Evolutionary conservation across 768 basidiomycete species (phyloP).

Genomic region (Polyporus arcularius): DNA sequence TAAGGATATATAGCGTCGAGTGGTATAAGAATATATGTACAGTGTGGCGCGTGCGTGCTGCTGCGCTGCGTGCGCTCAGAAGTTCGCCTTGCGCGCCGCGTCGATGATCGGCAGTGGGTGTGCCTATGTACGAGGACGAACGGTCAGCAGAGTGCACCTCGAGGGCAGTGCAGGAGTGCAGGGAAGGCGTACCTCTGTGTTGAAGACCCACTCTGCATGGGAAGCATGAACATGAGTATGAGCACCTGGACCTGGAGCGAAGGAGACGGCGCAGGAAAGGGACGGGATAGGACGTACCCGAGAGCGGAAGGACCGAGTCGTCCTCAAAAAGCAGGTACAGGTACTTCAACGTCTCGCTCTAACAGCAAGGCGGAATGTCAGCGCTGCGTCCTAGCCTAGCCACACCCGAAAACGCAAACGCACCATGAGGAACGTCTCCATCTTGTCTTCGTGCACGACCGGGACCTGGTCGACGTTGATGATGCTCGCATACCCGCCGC

Average conservation of each 20-base stretch:
- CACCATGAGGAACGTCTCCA: slow-evolving; percentile 95
- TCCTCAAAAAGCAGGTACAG: slow-evolving; percentile 87
- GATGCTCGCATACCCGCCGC: slow-evolving; percentile 83
- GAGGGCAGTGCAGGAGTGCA: background rate
- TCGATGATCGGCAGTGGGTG: slow-evolving; percentile 74
- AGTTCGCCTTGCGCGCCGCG: slow-evolving; percentile 48
- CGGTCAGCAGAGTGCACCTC: background rate
- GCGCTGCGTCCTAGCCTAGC: background rate
- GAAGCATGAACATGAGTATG: background rate
- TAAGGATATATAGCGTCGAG: too few species aligned
- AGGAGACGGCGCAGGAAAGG: slow-evolving; percentile 1
- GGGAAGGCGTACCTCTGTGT: slow-evolving; percentile 72
- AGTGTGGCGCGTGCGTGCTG: background rate
- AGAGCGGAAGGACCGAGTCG: slow-evolving; percentile 66
- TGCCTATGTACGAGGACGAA: slow-evolving; percentile 42
- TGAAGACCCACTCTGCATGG: slow-evolving; percentile 77
- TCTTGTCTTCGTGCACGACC: slow-evolving; percentile 74
- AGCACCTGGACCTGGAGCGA: background rate
- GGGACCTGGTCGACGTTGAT: slow-evolving; percentile 82
- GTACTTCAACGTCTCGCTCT: slow-evolving; percentile 93
- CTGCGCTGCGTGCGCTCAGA: slow-evolving; percentile 31
- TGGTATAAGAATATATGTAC: background rate
- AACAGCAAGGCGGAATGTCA: background rate
- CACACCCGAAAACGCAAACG: slow-evolving; percentile 24
- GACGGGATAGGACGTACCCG: slow-evolving; percentile 49